These are phyloP conservation scores for Fraxinus albicans DNA, from an alignment of 305 asterid species.

Conservation along the genomic window DNA sequence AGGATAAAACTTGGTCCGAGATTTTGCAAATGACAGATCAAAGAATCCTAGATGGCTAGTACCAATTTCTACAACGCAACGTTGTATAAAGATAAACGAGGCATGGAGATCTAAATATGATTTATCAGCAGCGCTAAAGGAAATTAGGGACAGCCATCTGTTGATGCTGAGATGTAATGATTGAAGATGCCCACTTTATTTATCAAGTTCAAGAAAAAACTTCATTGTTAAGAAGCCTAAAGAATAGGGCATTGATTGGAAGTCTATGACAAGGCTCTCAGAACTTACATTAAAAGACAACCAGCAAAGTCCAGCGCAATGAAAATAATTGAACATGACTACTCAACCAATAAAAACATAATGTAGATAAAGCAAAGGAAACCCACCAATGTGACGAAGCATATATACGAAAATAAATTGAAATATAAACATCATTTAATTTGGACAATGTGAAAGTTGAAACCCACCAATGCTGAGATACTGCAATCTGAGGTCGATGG, in stretches of 20 bases:
- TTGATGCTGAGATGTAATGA: background rate
- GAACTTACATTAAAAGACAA: background rate
- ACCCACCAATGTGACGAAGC: background rate
- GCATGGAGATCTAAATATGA: background rate
- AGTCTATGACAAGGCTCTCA: background rate
- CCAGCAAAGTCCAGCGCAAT: background rate
- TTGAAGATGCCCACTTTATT: background rate
- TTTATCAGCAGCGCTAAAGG: background rate
- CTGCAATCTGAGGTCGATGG: constrained; percentile 76
- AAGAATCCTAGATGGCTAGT: background rate
- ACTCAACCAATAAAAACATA: background rate
- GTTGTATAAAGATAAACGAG: background rate
- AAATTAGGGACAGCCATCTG: background rate
- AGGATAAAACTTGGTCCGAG: background rate
- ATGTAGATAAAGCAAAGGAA: background rate
- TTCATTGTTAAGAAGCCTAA: background rate
- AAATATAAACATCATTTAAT: constrained; percentile 2
- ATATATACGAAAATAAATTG: background rate
- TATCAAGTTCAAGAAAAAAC: background rate
- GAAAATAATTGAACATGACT: background rate
- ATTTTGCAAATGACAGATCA: background rate
- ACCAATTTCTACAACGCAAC: background rate
- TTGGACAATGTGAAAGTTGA: background rate
- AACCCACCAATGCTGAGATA: constrained; percentile 89
- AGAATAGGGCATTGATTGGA: background rate